Base-by-base conservation (phyloP, 345 rosid genomes). In the Trapa bicornis region DNA sequence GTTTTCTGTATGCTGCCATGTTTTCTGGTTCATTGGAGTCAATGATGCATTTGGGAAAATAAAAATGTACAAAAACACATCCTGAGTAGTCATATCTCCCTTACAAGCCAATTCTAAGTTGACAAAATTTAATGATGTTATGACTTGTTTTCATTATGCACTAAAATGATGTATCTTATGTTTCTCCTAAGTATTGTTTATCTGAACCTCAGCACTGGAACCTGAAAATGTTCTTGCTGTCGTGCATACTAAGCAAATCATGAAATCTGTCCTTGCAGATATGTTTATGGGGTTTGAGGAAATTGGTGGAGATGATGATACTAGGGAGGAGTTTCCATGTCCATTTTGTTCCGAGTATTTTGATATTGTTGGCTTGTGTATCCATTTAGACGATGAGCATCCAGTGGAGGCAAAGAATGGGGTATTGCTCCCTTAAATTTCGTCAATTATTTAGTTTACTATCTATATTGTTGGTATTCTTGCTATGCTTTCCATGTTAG, bases 331-430 rank as follows among this genome's bases (percentile, higher is more conserved):
- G 80, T 93, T 86, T 76, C 87, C 92, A 37, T 93, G 98, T 78
- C 98, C 98, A 37, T 93, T 93, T 79, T 93, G 97, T 72, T 80
- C 96, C 10, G 94, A 90, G 65, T 84, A 82, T 68, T 93, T 86
- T 72, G 97, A 93, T 76, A 93, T 93, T 37, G 87, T 84, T 43
- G 92, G 97, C 71, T 80, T 90, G 75, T 93, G 97, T 69, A 85
- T 93, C 70, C 98, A 88, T 84, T 88, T 93, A 61, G 97, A 93
- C 33, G 97, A 93, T 64, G 89, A 84, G 75, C 98, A 93, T 77
- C 89, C 89, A 10, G 52, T 75, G 79, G 96, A 93, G 79, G 86
- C 98, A 73, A 87, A 53, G 76, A 90, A 85, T 77, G 98, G 94
- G 90, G 98, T 94, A 91, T 54, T 47, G 12, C 45, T 43, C 52